Base-by-base conservation (phyloP, 257 asterid genomes). In the Solanum medicagineum region DNA sequence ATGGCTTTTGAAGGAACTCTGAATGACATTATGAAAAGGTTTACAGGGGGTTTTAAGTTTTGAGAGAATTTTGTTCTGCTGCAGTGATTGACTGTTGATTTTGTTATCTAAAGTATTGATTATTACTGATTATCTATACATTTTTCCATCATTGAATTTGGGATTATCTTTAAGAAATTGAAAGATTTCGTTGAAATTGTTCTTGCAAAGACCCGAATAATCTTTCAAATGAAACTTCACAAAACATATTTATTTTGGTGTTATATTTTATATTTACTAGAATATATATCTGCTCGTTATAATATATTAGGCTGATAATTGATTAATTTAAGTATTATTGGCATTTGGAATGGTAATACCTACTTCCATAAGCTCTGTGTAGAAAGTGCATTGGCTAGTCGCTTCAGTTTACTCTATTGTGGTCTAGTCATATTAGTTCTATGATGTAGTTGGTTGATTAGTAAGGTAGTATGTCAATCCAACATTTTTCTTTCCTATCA, bases 11-110 rank as follows among this genome's bases (percentile, higher is more conserved):
- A 91, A 66, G 98, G 98, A 87, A 93, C 92, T 71, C 88, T 95
- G 55, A 95, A 94, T 84, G 97, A 95, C 82, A 93, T 94, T 90
- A 95, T 95, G 98, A 95, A 95, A 89, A 97, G 98, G 44, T 95
- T 95, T 94, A 32, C 89, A 89, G 97, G 90, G 94, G 98, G 98
- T 94, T 83, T 36, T 56, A 6, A 16, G 19, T 32, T 55, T 66
- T 32, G 45, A 15, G 74, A 66, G 5, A 29, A 4, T 68, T 32
- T 4, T 0, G 0, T 32, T 32, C 3, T 29, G 2, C 36, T 32
- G 1, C 4, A 32, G 4, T 3, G 1, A 32, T 32, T 32, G 36
- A 32, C 36, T 32, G 4, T 32, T 32, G 36, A 32, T 32, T 32
- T 32, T 32, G 0, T 32, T 32, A 2, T 32, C 36, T 0, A 32